Conservation (phyloP, 169 alveolate genomes). For the Babesia sp. region DNA sequence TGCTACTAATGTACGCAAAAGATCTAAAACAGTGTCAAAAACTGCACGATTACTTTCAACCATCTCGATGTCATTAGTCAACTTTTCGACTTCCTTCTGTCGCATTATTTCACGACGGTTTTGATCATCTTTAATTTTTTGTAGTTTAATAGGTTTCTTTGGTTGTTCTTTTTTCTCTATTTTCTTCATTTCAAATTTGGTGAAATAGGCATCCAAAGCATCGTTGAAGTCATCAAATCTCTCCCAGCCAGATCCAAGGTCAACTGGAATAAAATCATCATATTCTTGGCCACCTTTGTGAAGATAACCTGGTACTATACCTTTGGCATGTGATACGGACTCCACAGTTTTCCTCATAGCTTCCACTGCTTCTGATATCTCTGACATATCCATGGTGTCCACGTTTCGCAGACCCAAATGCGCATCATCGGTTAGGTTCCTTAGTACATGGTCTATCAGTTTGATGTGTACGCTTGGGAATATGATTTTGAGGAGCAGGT, state of each 20-base stretch:
- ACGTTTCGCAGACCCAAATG: neutral
- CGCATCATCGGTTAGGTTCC: constrained; percentile 5
- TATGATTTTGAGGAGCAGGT: constrained; percentile 10
- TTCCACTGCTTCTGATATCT: constrained; percentile 20
- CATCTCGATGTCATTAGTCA: constrained; percentile 78
- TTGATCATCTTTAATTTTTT: constrained; percentile 87
- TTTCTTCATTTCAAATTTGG: constrained; percentile 50
- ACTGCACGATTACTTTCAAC: constrained; percentile 80
- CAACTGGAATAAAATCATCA: constrained; percentile 63
- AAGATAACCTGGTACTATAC: constrained; percentile 46
- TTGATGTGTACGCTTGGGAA: constrained; percentile 46
- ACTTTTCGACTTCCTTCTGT: constrained; percentile 69
- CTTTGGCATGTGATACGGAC: constrained; percentile 8
- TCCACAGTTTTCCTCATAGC: constrained; percentile 19
- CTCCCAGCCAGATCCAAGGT: constrained; percentile 26
- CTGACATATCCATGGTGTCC: neutral
- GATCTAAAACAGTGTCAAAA: constrained; percentile 78
- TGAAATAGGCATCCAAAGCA: constrained; percentile 63
- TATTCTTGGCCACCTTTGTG: constrained; percentile 34
- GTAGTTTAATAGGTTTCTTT: constrained; percentile 75
- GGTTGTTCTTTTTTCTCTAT: constrained; percentile 40
- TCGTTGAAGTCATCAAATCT: constrained; percentile 49
- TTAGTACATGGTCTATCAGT: constrained; percentile 13
- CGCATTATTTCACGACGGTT: constrained; percentile 78
- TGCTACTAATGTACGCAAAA: constrained; percentile 74